A percentile compares a stretch with the other conserved stretches of the same genome.
Conservation (phyloP, 805 yeast species). For the Candida coleopterorum region DNA sequence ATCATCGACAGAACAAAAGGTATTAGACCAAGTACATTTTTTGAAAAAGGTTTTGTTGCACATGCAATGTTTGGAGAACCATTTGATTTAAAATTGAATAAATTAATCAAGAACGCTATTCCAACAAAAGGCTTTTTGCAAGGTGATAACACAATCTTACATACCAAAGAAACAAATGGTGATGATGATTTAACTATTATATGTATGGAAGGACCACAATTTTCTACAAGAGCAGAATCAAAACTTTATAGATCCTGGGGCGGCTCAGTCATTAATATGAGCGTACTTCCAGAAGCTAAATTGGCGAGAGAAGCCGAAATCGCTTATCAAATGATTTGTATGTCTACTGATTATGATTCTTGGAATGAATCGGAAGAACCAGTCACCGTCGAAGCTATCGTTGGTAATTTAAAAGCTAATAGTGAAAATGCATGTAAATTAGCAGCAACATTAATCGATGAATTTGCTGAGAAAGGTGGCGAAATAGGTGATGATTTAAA, state of each 20-base stretch:
- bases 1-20: slow-evolving; percentile 97
- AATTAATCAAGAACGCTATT: slow-evolving; percentile 51
- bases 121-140: slow-evolving; percentile 46
- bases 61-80: slow-evolving; percentile 98
- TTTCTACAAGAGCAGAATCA: slow-evolving; percentile 95
- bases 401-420: slow-evolving; percentile 85
- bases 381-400: slow-evolving; percentile 96
- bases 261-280: slow-evolving; percentile 95
- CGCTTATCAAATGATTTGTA: slow-evolving; percentile 95
- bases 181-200: slow-evolving; percentile 76
- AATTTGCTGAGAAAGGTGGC: slow-evolving; percentile 54
- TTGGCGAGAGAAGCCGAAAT: slow-evolving; percentile 97
- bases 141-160: slow-evolving; percentile 50
- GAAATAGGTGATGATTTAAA: slow-evolving; percentile 62
- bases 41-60: slow-evolving; percentile 90
- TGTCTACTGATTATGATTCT: slow-evolving; percentile 98
- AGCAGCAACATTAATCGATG: slow-evolving; percentile 64
- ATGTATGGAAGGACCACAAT: slow-evolving; percentile 99
- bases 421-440: slow-evolving; percentile 77
- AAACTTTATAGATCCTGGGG: slow-evolving; percentile 82
- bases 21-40: slow-evolving; percentile 81
- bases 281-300: slow-evolving; percentile 94
- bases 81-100: slow-evolving; percentile 70
- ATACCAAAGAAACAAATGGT: slow-evolving; percentile 53
- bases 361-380: slow-evolving; percentile 96